Percentiles rank a stretch among this genome's conserved stretches.
These are phyloP conservation scores for Ophiognomonia clavigignenti-juglandacearum DNA, from an alignment of 2,329 filamentous ascomycete genomes.

Conservation along the genomic window DNA sequence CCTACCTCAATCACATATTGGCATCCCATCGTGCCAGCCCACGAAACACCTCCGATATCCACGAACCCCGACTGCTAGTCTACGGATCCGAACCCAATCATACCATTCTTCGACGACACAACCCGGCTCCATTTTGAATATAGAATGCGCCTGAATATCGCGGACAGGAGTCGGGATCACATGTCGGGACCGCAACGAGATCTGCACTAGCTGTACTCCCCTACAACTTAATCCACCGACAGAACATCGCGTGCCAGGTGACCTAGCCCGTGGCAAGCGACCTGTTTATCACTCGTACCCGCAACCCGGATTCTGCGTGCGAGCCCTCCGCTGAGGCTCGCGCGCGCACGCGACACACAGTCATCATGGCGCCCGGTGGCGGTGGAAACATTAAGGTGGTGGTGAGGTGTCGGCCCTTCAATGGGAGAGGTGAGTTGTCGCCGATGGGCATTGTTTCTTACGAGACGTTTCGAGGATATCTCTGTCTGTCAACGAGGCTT, in stretches of 20 bases:
- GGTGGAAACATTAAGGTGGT: conserved; percentile 99
- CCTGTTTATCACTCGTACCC: neutral
- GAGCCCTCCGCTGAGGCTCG: conserved; percentile 12
- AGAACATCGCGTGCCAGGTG: neutral
- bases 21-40: neutral
- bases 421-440: conserved; percentile 69
- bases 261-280: neutral
- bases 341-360: conserved; percentile 7
- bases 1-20: neutral
- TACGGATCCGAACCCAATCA: neutral
- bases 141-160: conserved; percentile 16
- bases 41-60: neutral
- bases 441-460: neutral
- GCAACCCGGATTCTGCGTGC: conserved; percentile 1
- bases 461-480: too few relatives aligned
- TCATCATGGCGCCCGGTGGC: conserved; percentile 64
- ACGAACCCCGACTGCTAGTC: neutral
- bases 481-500: too few relatives aligned
- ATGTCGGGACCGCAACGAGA: conserved; percentile 14
- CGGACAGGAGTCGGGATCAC: conserved; percentile 13
- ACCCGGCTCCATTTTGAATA: conserved; percentile 5
- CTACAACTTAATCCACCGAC: neutral
- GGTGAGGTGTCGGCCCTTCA: conserved; percentile 93
- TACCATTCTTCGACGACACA: neutral
- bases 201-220: conserved; percentile 7